Percentiles rank a stretch among this genome's conserved stretches.
Conservation (phyloP, 2,329 filamentous ascomycete genomes). For the Cytospora paraplurivora region DNA sequence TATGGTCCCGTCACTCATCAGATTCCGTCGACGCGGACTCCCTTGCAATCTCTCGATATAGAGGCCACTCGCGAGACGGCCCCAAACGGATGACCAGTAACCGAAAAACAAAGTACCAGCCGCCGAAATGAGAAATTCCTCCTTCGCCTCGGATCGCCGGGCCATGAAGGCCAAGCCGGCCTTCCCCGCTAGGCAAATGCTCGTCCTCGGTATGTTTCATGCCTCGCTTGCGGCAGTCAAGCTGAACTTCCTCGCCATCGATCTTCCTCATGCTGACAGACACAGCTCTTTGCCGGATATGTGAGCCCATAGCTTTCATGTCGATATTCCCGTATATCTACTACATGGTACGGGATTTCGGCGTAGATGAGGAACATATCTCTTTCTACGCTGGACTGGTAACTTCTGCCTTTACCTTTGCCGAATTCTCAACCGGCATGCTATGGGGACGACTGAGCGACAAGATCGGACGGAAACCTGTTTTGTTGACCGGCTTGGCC, state of each 20-base stretch:
- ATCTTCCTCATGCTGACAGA: constrained; percentile 15
- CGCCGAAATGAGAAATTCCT: constrained; percentile 15
- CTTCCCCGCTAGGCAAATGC: constrained; percentile 50
- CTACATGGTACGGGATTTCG: constrained; percentile 93
- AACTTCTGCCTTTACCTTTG: constrained; percentile 92
- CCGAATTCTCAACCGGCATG: constrained; percentile 89
- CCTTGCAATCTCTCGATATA: constrained; percentile 6
- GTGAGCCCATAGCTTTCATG: constrained; percentile 99
- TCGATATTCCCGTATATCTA: constrained; percentile 99
- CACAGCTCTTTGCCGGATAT: constrained; percentile 87
- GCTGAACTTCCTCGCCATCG: not conserved
- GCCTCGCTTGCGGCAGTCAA: not conserved
- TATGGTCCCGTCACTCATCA: constrained; percentile 25
- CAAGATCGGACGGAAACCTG: constrained; percentile 86
- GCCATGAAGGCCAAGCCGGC: constrained; percentile 37
- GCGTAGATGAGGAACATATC: constrained; percentile 81
- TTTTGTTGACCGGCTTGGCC: constrained; percentile 83
- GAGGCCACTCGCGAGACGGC: constrained; percentile 7
- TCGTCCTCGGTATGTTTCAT: constrained; percentile 51
- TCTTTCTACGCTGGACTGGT: constrained; percentile 95
- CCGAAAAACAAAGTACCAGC: constrained; percentile 15
- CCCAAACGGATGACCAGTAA: constrained; percentile 21
- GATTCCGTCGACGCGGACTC: not conserved
- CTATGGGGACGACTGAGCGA: constrained; percentile 95
- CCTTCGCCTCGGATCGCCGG: constrained; percentile 16